These are phyloP conservation scores for Amanita exitialis DNA, from an alignment of 768 basidiomycete genomes.

Conservation along the genomic window DNA sequence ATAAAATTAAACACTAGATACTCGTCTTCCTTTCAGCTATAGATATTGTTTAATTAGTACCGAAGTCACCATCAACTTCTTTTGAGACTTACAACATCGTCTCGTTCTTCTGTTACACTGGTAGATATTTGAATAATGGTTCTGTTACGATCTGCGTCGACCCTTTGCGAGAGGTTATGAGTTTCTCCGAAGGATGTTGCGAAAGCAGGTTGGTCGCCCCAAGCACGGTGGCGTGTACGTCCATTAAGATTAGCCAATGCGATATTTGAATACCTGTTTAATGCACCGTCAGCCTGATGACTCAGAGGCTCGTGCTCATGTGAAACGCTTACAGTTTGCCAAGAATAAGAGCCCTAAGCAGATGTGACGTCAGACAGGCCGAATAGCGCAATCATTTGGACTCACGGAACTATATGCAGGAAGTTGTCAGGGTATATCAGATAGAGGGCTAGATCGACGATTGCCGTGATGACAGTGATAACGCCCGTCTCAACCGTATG, in stretches of 20 bases:
- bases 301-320: background rate
- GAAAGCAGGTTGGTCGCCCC: conserved; percentile 1
- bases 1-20: background rate
- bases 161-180: background rate
- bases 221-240: conserved; percentile 1
- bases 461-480: conserved; percentile 2
- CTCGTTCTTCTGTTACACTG: conserved; percentile 4
- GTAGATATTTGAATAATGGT: conserved; percentile 1
- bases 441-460: conserved; percentile 1
- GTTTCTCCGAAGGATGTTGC: background rate
- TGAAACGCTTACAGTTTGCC: conserved; percentile 4
- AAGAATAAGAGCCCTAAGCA: conserved; percentile 1
- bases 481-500: conserved; percentile 5
- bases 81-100: background rate
- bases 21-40: background rate
- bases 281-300: background rate
- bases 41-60: background rate
- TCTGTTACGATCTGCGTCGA: background rate
- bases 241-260: conserved; percentile 7
- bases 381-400: background rate
- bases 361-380: background rate
- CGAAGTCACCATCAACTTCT: background rate
- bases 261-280: conserved; percentile 4
- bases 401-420: conserved; percentile 4
- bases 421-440: background rate